These are phyloP conservation scores for Avena eriantha DNA, from an alignment of 176 grass and related monocot genomes.

Conservation along the genomic window DNA sequence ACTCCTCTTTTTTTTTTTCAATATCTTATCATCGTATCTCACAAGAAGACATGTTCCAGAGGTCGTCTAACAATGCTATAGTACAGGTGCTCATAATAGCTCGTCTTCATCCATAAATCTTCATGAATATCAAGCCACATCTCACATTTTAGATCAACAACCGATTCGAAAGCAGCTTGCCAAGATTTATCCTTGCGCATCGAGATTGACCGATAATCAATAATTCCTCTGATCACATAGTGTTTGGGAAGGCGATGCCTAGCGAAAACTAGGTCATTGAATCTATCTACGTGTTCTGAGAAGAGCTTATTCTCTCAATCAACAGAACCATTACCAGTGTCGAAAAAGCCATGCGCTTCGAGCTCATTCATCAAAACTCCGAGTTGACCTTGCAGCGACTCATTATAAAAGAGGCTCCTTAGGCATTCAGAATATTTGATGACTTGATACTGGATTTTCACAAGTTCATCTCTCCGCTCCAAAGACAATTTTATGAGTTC, in stretches of 20 bases:
- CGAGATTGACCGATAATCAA: not conserved
- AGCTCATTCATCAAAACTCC: conserved; percentile 2
- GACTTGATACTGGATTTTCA: not conserved
- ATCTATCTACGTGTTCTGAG: conserved; percentile 16
- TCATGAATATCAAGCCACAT: not conserved
- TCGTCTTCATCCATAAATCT: conserved; percentile 19
- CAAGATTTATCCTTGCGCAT: not conserved
- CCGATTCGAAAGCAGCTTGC: not conserved
- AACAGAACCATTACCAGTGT: not conserved
- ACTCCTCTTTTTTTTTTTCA: too few species aligned
- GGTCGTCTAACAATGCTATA: conserved; percentile 25
- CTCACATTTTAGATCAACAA: not conserved
- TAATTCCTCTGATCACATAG: conserved; percentile 6
- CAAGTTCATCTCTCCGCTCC: not conserved
- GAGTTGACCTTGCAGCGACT: not conserved
- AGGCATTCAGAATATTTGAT: not conserved
- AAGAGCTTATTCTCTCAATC: conserved; percentile 9
- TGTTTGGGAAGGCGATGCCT: not conserved
- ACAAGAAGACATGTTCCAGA: not conserved
- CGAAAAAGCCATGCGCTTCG: conserved; percentile 13
- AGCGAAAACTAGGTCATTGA: conserved; percentile 6
- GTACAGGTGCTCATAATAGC: conserved; percentile 19
- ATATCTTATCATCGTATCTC: too few species aligned
- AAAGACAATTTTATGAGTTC: conserved; percentile 22
- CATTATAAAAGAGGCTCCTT: not conserved